Evolutionary conservation across 768 basidiomycete genomes (phyloP).

Genomic region (Hortiboletus flavorubellus): DNA sequence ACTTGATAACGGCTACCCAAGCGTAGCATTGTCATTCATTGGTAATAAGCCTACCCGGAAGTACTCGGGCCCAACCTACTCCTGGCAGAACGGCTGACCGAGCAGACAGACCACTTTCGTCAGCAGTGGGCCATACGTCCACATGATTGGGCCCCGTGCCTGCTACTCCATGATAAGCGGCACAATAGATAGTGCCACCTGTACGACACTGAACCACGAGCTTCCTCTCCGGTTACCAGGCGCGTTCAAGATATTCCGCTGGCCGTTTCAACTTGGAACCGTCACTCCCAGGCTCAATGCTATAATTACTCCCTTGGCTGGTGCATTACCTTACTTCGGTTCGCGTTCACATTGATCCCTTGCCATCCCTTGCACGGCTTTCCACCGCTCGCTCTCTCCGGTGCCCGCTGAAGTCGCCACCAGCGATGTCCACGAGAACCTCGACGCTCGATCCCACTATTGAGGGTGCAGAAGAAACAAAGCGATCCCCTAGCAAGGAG

Average conservation of each 20-base stretch:
- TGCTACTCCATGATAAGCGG: not conserved
- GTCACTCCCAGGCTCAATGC: not conserved
- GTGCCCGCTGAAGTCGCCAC: not conserved
- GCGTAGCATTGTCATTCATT: not conserved
- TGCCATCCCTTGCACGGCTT: not conserved
- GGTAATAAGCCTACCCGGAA: not conserved
- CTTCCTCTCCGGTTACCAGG: not conserved
- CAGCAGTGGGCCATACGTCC: not conserved
- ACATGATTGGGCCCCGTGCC: not conserved
- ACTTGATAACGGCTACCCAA: not conserved
- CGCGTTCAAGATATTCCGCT: not conserved
- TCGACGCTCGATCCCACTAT: constrained; percentile 6
- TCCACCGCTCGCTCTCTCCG: not conserved
- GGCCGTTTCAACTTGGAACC: not conserved
- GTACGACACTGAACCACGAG: not conserved
- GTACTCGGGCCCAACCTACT: not conserved
- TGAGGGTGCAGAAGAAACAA: constrained; percentile 7
- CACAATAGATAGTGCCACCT: not conserved
- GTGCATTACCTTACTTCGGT: not conserved
- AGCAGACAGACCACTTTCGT: not conserved
- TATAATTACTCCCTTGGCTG: constrained; percentile 6
- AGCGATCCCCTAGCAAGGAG: not conserved
- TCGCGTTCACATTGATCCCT: not conserved
- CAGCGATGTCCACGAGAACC: constrained; percentile 5
- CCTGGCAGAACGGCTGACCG: not conserved